Base-by-base conservation (phyloP, 306 rosid species). In the Potentilla sterilis region DNA sequence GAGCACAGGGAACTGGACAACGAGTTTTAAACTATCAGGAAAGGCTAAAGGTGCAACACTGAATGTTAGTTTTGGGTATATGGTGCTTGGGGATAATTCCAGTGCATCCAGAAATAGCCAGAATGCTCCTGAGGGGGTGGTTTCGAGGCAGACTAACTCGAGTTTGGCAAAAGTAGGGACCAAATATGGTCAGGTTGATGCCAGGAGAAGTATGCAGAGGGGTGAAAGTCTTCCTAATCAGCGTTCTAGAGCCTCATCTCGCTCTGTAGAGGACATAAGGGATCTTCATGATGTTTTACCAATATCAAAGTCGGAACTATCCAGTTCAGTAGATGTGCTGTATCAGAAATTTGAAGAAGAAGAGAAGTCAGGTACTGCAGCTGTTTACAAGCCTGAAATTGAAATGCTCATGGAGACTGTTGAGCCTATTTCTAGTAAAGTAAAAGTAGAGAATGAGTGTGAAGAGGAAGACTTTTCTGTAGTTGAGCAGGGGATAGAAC, bases 11-110 rank as follows among this genome's bases (percentile, higher is more conserved):
- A 85, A 83, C 61, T 95, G 97, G 96, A 84, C 91, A 13, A 92
- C 98, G 1, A 92, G 90, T 83, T 92, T 81, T 83, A 84, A 85
- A 79, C 80, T 92, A 75, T 84, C 93, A 7, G 98, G 97, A 76
- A 84, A 79, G 58, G 97, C 94, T 9, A 90, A 75, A 77, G 92
- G 96, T 76, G 97, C 96, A 21, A 59, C 67, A 28, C 83, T 95
- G 92, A 90, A 90, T 83, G 95, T 92, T 67, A 95, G 96, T 83
- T 95, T 95, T 83, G 96, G 96, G 64, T 95, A 92, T 77, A 61
- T 58, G 18, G 90, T 92, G 79, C 80, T 84, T 75, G 81, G 80
- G 78, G 91, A 91, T 81, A 85, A 80, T 49, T 32, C 74, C 6
- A 11, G 49, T 18, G 83, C 83, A 42, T 46, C 81, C n/a, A 80